These are phyloP conservation scores for Metschnikowia koreensis DNA, from an alignment of 805 yeast genomes.

Conservation along the genomic window DNA sequence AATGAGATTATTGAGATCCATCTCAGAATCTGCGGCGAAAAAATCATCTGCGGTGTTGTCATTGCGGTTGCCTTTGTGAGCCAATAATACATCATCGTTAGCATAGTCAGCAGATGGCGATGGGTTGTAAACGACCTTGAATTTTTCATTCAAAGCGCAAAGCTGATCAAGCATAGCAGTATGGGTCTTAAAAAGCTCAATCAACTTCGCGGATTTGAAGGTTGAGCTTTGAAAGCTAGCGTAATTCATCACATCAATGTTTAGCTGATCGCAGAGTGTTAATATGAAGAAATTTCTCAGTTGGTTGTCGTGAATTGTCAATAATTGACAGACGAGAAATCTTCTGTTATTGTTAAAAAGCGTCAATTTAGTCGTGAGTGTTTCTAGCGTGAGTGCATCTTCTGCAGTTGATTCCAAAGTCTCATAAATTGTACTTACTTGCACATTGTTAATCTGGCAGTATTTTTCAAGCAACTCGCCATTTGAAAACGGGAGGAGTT, in stretches of 20 bases:
- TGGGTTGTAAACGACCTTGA: conserved; percentile 16
- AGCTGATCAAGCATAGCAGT: conserved; percentile 24
- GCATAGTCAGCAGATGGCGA: conserved; percentile 15
- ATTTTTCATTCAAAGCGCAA: conserved; percentile 27
- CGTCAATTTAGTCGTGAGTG: conserved; percentile 20
- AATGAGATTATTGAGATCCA: conserved; percentile 27
- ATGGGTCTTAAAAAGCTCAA: conserved; percentile 24
- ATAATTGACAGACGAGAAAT: conserved; percentile 37
- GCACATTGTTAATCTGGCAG: conserved; percentile 37
- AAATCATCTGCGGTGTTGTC: not conserved
- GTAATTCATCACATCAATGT: conserved; percentile 2
- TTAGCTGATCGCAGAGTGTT: conserved; percentile 25
- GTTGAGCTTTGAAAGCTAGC: conserved; percentile 8
- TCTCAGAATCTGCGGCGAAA: conserved; percentile 12
- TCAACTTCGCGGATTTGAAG: conserved; percentile 21
- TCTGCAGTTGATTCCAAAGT: conserved; percentile 8
- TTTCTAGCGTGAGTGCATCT: conserved; percentile 9
- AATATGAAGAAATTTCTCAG: conserved; percentile 30
- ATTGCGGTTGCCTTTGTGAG: not conserved
- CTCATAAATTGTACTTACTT: conserved; percentile 20
- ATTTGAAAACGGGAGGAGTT: conserved; percentile 32
- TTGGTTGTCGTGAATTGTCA: conserved; percentile 34
- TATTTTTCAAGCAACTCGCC: conserved; percentile 41
- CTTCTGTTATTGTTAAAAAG: conserved; percentile 38
- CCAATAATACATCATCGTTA: conserved; percentile 15